Conservation (phyloP, 192 early-diverging fungal genomes). For the Coemansia sp. region DNA sequence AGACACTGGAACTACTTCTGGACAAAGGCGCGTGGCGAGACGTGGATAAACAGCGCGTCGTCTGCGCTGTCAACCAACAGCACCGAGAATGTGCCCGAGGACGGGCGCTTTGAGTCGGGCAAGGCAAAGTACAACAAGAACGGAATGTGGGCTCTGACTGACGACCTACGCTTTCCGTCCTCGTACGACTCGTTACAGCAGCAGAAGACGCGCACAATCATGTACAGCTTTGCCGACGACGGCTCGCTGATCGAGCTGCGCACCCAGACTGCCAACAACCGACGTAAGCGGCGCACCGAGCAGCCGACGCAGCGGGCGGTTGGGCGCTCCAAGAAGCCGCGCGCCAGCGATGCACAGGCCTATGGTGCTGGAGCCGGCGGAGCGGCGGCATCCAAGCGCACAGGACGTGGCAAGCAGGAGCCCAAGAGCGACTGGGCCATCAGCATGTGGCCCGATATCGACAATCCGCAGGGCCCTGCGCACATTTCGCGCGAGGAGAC, state of each 20-base stretch:
- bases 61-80: conserved; percentile 60
- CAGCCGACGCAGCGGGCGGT: conserved; percentile 11
- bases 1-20: conserved; percentile 68
- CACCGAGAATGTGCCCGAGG: conserved; percentile 56
- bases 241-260: conserved; percentile 52
- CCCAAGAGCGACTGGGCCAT: conserved; percentile 43
- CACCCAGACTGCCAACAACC: conserved; percentile 34
- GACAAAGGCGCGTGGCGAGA: conserved; percentile 60
- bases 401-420: conserved; percentile 40
- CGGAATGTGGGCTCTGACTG: conserved; percentile 58
- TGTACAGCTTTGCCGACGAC: conserved; percentile 55
- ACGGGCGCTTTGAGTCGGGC: conserved; percentile 58
- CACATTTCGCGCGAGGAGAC: conserved; percentile 61
- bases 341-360: conserved; percentile 7
- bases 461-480: conserved; percentile 61
- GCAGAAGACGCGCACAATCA: conserved; percentile 52
- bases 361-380: conserved; percentile 5
- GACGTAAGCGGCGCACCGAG: conserved; percentile 48
- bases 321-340: conserved; percentile 37
- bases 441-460: conserved; percentile 68
- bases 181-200: conserved; percentile 57
- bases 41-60: conserved; percentile 66
- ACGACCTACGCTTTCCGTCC: conserved; percentile 52
- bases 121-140: conserved; percentile 59
- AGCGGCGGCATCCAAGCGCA: conserved; percentile 19